These are phyloP conservation scores for Arxiozyma slooffiae DNA, from an alignment of 1,139 yeast species.

Conservation along the genomic window DNA sequence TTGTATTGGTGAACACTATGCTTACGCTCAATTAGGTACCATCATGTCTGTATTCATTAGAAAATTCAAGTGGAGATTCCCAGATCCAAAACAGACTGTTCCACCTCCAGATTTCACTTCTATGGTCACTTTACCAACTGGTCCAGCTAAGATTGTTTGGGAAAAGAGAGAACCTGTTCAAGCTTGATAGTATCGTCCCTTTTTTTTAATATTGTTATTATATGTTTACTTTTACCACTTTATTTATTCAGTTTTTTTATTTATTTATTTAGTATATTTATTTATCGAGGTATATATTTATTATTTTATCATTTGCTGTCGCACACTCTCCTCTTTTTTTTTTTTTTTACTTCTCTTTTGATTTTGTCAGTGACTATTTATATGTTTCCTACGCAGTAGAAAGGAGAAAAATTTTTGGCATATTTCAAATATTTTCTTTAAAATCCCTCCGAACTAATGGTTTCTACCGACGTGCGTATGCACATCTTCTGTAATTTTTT, in stretches of 20 bases:
- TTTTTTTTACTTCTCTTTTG: too few species aligned
- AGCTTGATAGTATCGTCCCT: not conserved
- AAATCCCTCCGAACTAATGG: too few species aligned
- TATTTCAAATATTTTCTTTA: not conserved
- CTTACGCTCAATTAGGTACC: slow-evolving; percentile 87
- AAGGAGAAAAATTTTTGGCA: not conserved
- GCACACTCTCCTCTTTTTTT: not conserved
- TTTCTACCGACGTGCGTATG: too few species aligned
- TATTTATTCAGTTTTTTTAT: not conserved
- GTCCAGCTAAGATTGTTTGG: slow-evolving; percentile 75
- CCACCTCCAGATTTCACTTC: slow-evolving; percentile 81
- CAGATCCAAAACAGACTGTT: slow-evolving; percentile 41
- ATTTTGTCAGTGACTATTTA: not conserved
- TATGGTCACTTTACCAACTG: slow-evolving; percentile 85
- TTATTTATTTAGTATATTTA: slow-evolving; percentile 5
- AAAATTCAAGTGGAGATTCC: slow-evolving; percentile 67
- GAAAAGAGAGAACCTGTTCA: slow-evolving; percentile 41
- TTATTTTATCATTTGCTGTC: not conserved
- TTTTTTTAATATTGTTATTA: not conserved
- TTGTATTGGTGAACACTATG: slow-evolving; percentile 98
- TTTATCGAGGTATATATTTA: not conserved
- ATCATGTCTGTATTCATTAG: slow-evolving; percentile 67
- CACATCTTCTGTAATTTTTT: too few species aligned
- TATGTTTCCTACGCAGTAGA: not conserved
- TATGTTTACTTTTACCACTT: slow-evolving; percentile 2